Percentiles rank a stretch among this genome's conserved stretches.
Evolutionary conservation across 1,284 basidiomycete species (phyloP).

Genomic region (Ceratobasidium sp.): DNA sequence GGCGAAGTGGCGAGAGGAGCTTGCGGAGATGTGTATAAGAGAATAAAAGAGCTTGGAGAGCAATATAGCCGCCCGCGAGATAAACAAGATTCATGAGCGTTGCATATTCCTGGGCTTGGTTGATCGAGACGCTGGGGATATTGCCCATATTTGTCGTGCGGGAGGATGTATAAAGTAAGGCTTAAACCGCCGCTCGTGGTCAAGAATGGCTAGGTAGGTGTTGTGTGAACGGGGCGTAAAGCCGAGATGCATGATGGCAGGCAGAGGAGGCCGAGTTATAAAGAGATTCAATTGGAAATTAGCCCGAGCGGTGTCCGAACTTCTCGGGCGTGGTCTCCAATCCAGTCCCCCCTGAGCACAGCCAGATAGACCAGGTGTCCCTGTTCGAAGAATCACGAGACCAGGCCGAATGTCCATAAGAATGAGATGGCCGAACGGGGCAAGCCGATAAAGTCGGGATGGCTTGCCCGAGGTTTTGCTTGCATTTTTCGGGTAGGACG

Average conservation of each 20-base stretch:
- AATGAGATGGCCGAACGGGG: no score
- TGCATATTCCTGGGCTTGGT: background rate
- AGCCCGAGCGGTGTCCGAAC: background rate
- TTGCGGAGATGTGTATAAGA: background rate
- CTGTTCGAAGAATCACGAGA: no score
- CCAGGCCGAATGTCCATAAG: no score
- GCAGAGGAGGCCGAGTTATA: background rate
- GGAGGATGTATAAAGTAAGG: background rate
- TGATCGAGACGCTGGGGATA: background rate
- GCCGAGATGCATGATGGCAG: background rate
- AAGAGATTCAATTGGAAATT: background rate
- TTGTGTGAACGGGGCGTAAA: background rate
- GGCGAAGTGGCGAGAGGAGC: conserved; percentile 59
- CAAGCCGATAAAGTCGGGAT: no score
- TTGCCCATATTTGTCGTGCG: background rate
- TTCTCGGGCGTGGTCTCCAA: conserved; percentile 2
- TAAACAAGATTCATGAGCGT: conserved; percentile 7
- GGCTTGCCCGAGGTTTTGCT: no score
- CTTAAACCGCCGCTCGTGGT: background rate
- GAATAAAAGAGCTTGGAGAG: background rate
- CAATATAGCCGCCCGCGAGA: conserved; percentile 45
- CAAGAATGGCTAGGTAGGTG: background rate
- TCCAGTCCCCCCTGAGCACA: background rate
- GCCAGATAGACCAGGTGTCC: background rate
- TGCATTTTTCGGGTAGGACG: no score